phyloP scores from a whole-genome alignment of 441 rosid genomes.

The Bruguiera hainesii region DNA sequence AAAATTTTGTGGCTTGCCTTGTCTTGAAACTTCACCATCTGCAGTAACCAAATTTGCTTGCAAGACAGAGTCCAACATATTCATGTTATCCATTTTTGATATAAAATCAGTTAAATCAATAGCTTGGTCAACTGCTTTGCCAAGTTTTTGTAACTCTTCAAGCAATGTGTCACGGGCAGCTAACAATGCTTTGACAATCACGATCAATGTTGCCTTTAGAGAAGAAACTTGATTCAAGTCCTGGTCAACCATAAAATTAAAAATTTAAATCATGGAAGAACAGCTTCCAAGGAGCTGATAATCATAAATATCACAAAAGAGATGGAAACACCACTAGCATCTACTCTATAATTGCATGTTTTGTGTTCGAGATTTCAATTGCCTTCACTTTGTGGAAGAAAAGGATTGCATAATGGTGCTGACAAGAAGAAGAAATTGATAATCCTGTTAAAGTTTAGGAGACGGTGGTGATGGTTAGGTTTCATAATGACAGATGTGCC shows the following conservation, averaged over 20 bases:
- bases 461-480: too few species aligned
- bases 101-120: conserved; percentile 50
- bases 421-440: too few species aligned
- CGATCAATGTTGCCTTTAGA: conserved; percentile 36
- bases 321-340: not conserved
- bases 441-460: too few species aligned
- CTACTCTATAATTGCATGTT: too few species aligned
- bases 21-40: conserved; percentile 41
- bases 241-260: not conserved
- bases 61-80: conserved; percentile 33
- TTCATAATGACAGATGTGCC: too few species aligned
- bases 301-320: not conserved
- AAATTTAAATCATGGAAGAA: not conserved
- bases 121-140: conserved; percentile 48
- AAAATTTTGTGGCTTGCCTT: conserved; percentile 67
- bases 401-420: too few species aligned
- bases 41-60: conserved; percentile 30
- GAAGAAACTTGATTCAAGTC: conserved; percentile 4
- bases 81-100: conserved; percentile 43
- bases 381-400: too few species aligned
- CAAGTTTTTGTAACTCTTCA: conserved; percentile 56
- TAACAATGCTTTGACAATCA: conserved; percentile 58
- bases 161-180: conserved; percentile 58
- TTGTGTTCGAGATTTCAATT: too few species aligned
- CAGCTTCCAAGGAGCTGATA: not conserved